Evolutionary conservation across 2,329 filamentous ascomycete species (phyloP).

Genomic region (Metarhizium guizhouense): DNA sequence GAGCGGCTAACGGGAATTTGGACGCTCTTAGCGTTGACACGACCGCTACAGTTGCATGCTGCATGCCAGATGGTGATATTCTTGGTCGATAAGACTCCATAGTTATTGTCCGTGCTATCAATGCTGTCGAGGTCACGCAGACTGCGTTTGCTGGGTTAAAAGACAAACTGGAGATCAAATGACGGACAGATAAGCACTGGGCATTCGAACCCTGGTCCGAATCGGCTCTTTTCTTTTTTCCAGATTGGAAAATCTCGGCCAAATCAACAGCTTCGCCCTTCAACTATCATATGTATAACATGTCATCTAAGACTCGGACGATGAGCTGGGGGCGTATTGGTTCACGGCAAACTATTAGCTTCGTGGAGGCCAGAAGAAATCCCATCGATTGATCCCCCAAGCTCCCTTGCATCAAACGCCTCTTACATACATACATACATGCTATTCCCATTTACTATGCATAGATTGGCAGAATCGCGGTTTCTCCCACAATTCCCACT

Average conservation of each 20-base stretch:
- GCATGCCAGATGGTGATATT: neutral
- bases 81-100: neutral
- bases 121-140: neutral
- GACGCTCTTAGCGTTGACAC: neutral
- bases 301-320: too few relatives aligned
- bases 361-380: too few relatives aligned
- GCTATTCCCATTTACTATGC: too few relatives aligned
- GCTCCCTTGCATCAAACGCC: neutral
- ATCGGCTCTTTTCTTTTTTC: too few relatives aligned
- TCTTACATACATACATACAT: neutral
- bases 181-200: too few relatives aligned
- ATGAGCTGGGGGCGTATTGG: too few relatives aligned
- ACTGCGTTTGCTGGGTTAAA: neutral
- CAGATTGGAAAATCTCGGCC: too few relatives aligned
- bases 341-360: too few relatives aligned
- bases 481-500: neutral
- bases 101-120: too few relatives aligned
- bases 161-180: neutral
- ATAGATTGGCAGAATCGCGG: neutral
- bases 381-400: neutral
- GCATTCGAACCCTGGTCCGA: neutral
- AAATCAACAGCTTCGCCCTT: too few relatives aligned
- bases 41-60: neutral
- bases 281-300: too few relatives aligned
- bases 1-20: too few relatives aligned